Conservation (phyloP, 441 rosid species). For the Syzygium syzygioides region DNA sequence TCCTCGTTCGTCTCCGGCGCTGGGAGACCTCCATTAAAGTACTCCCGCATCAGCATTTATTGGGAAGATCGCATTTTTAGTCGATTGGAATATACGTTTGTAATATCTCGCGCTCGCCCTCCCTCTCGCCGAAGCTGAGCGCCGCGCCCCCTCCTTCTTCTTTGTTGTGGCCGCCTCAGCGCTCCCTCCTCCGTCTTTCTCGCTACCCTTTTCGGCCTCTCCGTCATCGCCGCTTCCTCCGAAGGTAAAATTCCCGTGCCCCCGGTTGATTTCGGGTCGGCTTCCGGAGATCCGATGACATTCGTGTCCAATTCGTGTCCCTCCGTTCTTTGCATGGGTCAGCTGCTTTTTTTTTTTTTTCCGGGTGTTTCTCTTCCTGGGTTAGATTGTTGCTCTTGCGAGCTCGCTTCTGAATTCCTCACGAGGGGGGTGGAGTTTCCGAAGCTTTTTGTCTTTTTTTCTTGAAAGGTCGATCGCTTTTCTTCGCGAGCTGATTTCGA, state of each 20-base stretch:
- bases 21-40: background rate
- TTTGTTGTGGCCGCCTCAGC: slow-evolving; percentile 21
- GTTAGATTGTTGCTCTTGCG: background rate
- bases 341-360: background rate
- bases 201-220: background rate
- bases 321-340: background rate
- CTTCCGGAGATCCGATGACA: background rate
- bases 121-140: background rate
- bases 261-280: background rate
- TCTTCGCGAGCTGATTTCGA: background rate
- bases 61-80: background rate
- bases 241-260: background rate
- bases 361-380: background rate
- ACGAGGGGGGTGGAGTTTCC: background rate
- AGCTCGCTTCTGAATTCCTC: background rate
- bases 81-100: background rate
- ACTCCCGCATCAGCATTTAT: background rate
- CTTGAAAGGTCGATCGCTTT: background rate
- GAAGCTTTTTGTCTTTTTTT: background rate
- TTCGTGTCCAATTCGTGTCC: background rate
- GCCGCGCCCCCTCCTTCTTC: background rate
- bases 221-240: background rate
- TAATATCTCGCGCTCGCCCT: background rate
- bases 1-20: background rate
- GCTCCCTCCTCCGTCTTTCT: background rate